Conservation (phyloP, 2,329 filamentous ascomycete species). For the Xylaria sp. region DNA sequence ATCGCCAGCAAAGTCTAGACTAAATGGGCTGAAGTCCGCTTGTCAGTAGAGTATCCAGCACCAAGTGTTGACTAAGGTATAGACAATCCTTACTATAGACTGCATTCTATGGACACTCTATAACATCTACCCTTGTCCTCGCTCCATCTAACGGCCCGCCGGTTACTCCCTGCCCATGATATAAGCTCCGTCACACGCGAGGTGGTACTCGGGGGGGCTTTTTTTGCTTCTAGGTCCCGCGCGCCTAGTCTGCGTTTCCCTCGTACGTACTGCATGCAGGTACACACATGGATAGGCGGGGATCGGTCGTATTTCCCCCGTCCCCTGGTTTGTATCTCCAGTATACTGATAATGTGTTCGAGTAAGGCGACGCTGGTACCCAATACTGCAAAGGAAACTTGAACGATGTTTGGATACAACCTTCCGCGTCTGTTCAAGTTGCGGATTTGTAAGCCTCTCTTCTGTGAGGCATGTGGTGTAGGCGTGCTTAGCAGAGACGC, state of each 20-base stretch:
- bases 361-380: conserved; percentile 10
- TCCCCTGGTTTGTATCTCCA: conserved; percentile 16
- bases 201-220: conserved; percentile 15
- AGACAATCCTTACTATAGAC: conserved; percentile 26
- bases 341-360: conserved; percentile 17
- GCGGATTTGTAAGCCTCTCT: conserved; percentile 30
- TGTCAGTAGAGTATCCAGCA: neutral
- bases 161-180: neutral
- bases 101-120: conserved; percentile 13
- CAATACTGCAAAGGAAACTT: neutral
- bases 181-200: conserved; percentile 1
- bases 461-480: neutral
- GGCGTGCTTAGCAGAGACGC: conserved; percentile 23
- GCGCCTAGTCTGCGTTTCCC: conserved; percentile 6
- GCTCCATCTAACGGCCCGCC: conserved; percentile 5
- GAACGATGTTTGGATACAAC: conserved; percentile 20
- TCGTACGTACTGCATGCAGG: conserved; percentile 31
- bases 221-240: conserved; percentile 12
- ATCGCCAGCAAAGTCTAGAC: neutral
- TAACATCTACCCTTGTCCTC: conserved; percentile 23
- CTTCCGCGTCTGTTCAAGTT: conserved; percentile 20
- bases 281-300: conserved; percentile 25
- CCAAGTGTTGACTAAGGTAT: conserved; percentile 31
- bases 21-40: conserved; percentile 10
- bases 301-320: conserved; percentile 18